These are phyloP conservation scores for Obelidium mucronatum DNA, from an alignment of 192 early-diverging fungal genomes.

Conservation along the genomic window DNA sequence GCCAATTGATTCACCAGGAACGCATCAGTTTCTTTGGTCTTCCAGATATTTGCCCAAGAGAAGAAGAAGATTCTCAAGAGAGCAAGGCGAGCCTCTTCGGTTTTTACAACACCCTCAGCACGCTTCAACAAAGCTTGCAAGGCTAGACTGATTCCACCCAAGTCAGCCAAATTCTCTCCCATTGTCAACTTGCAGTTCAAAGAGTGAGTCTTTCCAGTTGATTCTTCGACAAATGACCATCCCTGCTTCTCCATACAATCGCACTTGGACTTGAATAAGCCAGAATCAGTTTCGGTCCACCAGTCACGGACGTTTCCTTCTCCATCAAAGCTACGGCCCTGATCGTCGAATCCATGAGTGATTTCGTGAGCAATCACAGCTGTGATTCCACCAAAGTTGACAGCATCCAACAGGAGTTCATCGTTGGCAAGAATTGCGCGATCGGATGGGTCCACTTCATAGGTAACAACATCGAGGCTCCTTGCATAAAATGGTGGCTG, in stretches of 20 bases:
- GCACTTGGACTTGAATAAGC: slow-evolving; percentile 32
- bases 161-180: slow-evolving; percentile 52
- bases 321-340: slow-evolving; percentile 41
- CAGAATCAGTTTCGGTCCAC: slow-evolving; percentile 40
- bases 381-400: slow-evolving; percentile 48
- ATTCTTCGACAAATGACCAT: slow-evolving; percentile 23
- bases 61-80: slow-evolving; percentile 4
- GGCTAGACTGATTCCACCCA: slow-evolving; percentile 41
- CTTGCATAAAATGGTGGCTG: slow-evolving; percentile 44
- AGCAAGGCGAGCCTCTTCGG: neutral
- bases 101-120: neutral
- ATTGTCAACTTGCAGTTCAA: slow-evolving; percentile 23
- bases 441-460: neutral
- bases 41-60: slow-evolving; percentile 17
- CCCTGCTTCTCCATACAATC: slow-evolving; percentile 14
- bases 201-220: slow-evolving; percentile 31
- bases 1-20: slow-evolving; percentile 17
- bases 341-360: slow-evolving; percentile 50
- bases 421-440: slow-evolving; percentile 20
- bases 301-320: slow-evolving; percentile 43
- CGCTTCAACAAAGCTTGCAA: slow-evolving; percentile 2
- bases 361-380: slow-evolving; percentile 52
- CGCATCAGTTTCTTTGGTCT: slow-evolving; percentile 12
- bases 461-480: neutral
- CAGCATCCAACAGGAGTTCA: slow-evolving; percentile 8